Percentiles rank a stretch among this genome's conserved stretches.
phyloP scores from a whole-genome alignment of 768 basidiomycete species.

The Lactifluus piperatus region DNA sequence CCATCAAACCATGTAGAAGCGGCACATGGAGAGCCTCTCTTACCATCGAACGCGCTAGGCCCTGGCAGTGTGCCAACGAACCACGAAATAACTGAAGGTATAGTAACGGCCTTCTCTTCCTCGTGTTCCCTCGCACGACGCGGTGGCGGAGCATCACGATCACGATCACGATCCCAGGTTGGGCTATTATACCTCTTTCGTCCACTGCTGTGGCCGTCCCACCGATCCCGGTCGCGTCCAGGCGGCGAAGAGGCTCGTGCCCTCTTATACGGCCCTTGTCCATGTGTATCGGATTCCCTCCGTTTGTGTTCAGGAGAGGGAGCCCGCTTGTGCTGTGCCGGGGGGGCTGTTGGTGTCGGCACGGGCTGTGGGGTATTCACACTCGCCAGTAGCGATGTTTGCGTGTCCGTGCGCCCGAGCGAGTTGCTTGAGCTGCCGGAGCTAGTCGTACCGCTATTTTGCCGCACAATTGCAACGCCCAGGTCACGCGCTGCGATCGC shows the following conservation, averaged over 20 bases:
- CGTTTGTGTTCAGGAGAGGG: constrained; percentile 32
- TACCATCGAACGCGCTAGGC: constrained; percentile 75
- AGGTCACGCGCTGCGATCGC: constrained; percentile 85
- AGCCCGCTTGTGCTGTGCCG: constrained; percentile 26
- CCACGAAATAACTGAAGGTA: constrained; percentile 56
- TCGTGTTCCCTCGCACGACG: constrained; percentile 33
- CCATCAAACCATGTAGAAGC: constrained; percentile 8
- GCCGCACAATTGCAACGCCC: constrained; percentile 54
- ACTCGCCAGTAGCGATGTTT: constrained; percentile 9
- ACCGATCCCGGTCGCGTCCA: constrained; percentile 42
- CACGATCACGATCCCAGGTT: constrained; percentile 39
- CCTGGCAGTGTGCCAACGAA: constrained; percentile 77
- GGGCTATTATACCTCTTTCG: constrained; percentile 37
- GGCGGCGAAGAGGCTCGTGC: constrained; percentile 40
- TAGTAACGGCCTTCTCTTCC: constrained; percentile 37
- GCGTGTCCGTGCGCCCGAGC: constrained; percentile 18
- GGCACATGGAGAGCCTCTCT: constrained; percentile 26
- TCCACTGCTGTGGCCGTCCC: constrained; percentile 28
- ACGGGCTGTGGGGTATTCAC: constrained; percentile 32
- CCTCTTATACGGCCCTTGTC: constrained; percentile 35
- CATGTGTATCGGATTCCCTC: constrained; percentile 34
- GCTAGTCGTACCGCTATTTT: constrained; percentile 20
- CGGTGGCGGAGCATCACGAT: constrained; percentile 33
- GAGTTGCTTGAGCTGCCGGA: constrained; percentile 13
- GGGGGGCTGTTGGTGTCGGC: constrained; percentile 26